phyloP scores from a whole-genome alignment of 140 eudicot species.

The Stevia rebaudiana region DNA sequence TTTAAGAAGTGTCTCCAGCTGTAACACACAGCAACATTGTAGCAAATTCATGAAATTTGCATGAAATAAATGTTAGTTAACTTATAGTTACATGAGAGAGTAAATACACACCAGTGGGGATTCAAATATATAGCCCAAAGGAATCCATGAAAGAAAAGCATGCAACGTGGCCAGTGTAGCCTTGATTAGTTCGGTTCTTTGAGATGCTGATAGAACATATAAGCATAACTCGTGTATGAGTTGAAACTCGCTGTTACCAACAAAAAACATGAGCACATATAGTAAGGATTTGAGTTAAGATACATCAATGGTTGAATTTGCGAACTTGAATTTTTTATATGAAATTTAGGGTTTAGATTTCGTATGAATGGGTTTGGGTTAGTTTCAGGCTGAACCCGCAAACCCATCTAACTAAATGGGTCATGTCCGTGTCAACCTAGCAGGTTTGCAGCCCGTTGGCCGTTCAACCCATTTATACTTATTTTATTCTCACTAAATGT shows the following conservation, averaged over 20 bases:
- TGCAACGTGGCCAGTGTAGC: slow-evolving; percentile 95
- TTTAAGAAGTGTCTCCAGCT: slow-evolving; percentile 84
- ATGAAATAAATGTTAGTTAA: neutral
- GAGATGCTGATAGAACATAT: slow-evolving; percentile 94
- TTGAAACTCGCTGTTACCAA: slow-evolving; percentile 82
- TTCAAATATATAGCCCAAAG: slow-evolving; percentile 96
- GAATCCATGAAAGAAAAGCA: slow-evolving; percentile 99
- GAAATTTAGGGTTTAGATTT: too few relatives aligned
- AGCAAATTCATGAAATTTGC: slow-evolving; percentile 10
- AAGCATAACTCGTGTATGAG: slow-evolving; percentile 97
- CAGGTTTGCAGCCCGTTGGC: too few relatives aligned
- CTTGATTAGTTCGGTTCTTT: slow-evolving; percentile 86
- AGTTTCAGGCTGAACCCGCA: too few relatives aligned
- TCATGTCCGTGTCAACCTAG: too few relatives aligned
- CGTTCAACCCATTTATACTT: too few relatives aligned
- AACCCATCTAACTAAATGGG: too few relatives aligned
- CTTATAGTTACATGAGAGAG: neutral
- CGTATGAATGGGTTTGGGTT: too few relatives aligned
- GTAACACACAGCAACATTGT: slow-evolving; percentile 25
- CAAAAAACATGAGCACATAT: slow-evolving; percentile 14
- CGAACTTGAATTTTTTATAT: too few relatives aligned
- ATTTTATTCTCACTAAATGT: too few relatives aligned
- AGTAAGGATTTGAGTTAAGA: slow-evolving; percentile 1
- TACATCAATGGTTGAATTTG: neutral
- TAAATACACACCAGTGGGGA: slow-evolving; percentile 80